Evolutionary conservation across 768 basidiomycete species (phyloP).

Genomic region (Pleurotus cornucopiae): DNA sequence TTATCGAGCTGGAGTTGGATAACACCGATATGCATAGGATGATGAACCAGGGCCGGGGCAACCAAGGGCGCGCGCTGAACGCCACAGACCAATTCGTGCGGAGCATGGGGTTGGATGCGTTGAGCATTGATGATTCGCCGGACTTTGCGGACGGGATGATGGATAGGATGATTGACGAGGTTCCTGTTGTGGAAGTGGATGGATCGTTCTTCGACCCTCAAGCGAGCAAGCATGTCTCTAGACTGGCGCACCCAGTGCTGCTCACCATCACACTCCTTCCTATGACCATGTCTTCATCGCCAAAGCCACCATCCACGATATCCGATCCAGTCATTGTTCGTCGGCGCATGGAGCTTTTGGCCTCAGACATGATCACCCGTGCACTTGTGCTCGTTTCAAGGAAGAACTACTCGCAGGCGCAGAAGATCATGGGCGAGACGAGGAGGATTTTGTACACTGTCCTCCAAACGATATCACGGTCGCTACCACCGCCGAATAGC

Average conservation of each 20-base stretch:
- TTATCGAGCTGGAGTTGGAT: slow-evolving; percentile 92
- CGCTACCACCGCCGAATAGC: slow-evolving; percentile 51
- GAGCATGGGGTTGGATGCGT: slow-evolving; percentile 75
- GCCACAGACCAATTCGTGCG: slow-evolving; percentile 90
- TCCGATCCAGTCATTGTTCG: slow-evolving; percentile 90
- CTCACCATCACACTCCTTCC: slow-evolving; percentile 91
- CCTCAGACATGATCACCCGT: slow-evolving; percentile 96
- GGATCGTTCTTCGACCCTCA: slow-evolving; percentile 93
- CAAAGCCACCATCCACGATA: slow-evolving; percentile 38
- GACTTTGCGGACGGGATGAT: slow-evolving; percentile 89
- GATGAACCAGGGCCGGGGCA: slow-evolving; percentile 22
- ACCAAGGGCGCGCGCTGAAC: slow-evolving; percentile 44
- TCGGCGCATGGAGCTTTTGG: slow-evolving; percentile 92
- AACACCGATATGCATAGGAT: slow-evolving; percentile 56
- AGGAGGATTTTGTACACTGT: slow-evolving; percentile 91
- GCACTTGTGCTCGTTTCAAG: slow-evolving; percentile 88
- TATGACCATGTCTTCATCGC: slow-evolving; percentile 28
- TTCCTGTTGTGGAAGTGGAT: slow-evolving; percentile 94
- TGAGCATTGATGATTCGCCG: slow-evolving; percentile 65
- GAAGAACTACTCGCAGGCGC: slow-evolving; percentile 87
- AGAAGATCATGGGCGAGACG: slow-evolving; percentile 87
- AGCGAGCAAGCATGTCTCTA: slow-evolving; percentile 76
- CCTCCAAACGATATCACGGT: slow-evolving; percentile 75
- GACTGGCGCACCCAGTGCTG: slow-evolving; percentile 90
- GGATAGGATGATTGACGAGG: slow-evolving; percentile 96